Conservation (phyloP, 2,329 filamentous ascomycete genomes). For the Diaporthe ampelina region DNA sequence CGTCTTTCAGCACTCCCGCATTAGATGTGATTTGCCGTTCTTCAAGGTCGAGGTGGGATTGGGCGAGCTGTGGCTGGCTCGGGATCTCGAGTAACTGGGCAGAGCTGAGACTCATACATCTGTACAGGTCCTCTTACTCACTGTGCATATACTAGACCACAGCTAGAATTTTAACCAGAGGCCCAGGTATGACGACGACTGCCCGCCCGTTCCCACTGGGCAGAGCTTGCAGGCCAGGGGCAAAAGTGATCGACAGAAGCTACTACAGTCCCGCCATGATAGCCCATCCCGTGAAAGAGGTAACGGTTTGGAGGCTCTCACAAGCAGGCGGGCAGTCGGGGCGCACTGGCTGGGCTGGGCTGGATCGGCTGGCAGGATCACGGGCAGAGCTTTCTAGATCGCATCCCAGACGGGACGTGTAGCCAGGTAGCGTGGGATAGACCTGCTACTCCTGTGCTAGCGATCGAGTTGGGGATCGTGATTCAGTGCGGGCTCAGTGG, state of each 20-base stretch:
- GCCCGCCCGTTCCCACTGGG: slow-evolving; percentile 3
- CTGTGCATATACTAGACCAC: not conserved
- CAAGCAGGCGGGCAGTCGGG: not conserved
- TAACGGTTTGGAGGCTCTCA: slow-evolving; percentile 13
- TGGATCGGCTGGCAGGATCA: slow-evolving; percentile 8
- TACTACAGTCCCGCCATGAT: not conserved
- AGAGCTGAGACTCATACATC: not conserved
- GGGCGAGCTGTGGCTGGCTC: not conserved
- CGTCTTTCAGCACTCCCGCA: slow-evolving; percentile 3
- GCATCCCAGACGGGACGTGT: not conserved
- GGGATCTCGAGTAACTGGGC: slow-evolving; percentile 6
- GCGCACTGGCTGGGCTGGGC: not conserved
- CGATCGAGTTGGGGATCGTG: slow-evolving; percentile 29
- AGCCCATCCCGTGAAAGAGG: not conserved
- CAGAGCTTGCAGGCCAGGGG: slow-evolving; percentile 4
- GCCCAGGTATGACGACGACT: not conserved
- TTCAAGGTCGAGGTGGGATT: not conserved
- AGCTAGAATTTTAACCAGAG: not conserved
- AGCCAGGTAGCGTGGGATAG: slow-evolving; percentile 1
- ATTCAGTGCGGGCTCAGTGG: slow-evolving; percentile 9
- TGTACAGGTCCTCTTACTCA: not conserved
- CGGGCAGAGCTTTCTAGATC: slow-evolving; percentile 9
- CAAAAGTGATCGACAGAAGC: not conserved
- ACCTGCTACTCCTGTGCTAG: slow-evolving; percentile 24
- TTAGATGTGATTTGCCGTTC: not conserved